Evolutionary conservation across 2,329 filamentous ascomycete genomes (phyloP).

Genomic region (Phialophora macrospora): DNA sequence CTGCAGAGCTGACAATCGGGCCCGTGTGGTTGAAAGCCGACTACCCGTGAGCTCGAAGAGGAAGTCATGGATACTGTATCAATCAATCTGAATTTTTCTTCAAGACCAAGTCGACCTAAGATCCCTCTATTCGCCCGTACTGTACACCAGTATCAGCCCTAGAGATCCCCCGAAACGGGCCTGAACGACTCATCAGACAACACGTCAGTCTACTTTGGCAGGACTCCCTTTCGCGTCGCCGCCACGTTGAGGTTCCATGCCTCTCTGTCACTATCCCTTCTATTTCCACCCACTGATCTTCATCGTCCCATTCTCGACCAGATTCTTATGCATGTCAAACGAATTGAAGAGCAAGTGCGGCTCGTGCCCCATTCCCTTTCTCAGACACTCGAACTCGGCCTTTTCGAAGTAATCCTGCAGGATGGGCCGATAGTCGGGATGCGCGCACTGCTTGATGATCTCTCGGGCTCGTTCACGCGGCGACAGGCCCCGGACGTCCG

Average conservation of each 20-base stretch:
- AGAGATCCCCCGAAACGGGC: background rate
- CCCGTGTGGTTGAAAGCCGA: background rate
- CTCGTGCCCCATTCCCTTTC: conserved; percentile 86
- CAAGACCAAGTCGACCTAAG: background rate
- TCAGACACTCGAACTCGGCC: conserved; percentile 81
- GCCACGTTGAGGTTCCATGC: background rate
- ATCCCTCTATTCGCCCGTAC: background rate
- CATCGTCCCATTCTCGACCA: conserved; percentile 85
- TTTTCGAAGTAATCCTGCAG: conserved; percentile 81
- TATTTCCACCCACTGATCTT: conserved; percentile 71
- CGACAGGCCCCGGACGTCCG: conserved; percentile 80
- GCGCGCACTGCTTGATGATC: conserved; percentile 85
- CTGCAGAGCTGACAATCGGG: background rate
- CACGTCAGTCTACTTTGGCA: background rate
- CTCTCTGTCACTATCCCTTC: conserved; percentile 33
- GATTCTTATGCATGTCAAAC: conserved; percentile 87
- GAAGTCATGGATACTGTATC: background rate
- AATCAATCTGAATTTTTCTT: background rate
- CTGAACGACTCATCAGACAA: background rate
- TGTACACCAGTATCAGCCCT: background rate
- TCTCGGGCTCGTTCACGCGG: conserved; percentile 80
- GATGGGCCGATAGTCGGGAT: conserved; percentile 83
- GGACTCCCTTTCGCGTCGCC: background rate
- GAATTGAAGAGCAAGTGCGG: conserved; percentile 83
- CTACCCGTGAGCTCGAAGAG: background rate